Conservation (phyloP, 306 rosid species). For the Castanospermum australe region DNA sequence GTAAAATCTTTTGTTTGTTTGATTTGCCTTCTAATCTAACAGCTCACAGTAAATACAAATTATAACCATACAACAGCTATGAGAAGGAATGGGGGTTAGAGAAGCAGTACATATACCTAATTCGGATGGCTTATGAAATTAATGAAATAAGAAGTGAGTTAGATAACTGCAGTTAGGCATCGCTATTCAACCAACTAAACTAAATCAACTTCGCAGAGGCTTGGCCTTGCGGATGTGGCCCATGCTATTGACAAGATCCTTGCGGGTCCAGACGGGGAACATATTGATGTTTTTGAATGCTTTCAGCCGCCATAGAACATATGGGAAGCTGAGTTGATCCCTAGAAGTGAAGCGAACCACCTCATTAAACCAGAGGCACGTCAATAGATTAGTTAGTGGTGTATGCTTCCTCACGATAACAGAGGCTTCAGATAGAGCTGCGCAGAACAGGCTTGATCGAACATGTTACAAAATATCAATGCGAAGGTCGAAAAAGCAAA, state of each 20-base stretch:
- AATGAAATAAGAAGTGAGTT: conserved; percentile 19
- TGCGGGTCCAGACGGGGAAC: conserved; percentile 95
- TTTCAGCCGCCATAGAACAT: conserved; percentile 81
- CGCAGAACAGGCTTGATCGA: conserved; percentile 29
- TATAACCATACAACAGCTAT: background rate
- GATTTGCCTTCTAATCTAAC: conserved; percentile 26
- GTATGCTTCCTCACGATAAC: conserved; percentile 82
- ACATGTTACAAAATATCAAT: conserved; percentile 8
- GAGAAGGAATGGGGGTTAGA: background rate
- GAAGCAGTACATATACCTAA: conserved; percentile 23
- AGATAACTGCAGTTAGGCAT: conserved; percentile 20
- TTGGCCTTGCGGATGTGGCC: conserved; percentile 92
- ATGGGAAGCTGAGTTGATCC: conserved; percentile 96
- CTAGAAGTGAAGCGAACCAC: conserved; percentile 94
- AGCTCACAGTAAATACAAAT: conserved; percentile 23
- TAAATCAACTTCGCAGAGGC: conserved; percentile 62
- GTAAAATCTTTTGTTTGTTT: conserved; percentile 29
- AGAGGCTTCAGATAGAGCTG: conserved; percentile 93
- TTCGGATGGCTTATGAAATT: conserved; percentile 27
- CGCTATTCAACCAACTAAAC: background rate
- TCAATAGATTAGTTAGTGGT: conserved; percentile 59
- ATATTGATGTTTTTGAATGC: conserved; percentile 57
- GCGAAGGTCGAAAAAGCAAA: background rate
- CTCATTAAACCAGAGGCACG: conserved; percentile 96
- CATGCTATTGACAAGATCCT: conserved; percentile 97